Evolutionary conservation across 768 basidiomycete genomes (phyloP), one percentile per base, ranked within the genome.

Genomic region (Sarcomyxa edulis): DNA sequence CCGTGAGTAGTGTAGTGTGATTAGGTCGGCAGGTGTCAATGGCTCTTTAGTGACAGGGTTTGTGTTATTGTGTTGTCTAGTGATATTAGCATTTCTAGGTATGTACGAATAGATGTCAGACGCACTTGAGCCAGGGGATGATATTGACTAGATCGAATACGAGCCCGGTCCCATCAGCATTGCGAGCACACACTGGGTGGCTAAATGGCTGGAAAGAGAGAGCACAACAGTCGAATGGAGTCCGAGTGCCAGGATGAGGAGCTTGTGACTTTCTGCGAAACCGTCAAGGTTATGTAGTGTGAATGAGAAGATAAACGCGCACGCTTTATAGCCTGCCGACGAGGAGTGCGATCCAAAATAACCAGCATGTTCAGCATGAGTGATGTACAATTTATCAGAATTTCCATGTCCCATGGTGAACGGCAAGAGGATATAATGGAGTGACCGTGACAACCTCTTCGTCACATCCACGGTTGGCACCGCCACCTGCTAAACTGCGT

Each of bases 91-190:
- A 40, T 39, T 29, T 16, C 39, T 9, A 40, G 12, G 39, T 15
- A 21, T n/a, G 21, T 21, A 35, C 15, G 32, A 25, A 20, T 28
- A 11, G 39, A 39, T 32, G 18, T 21, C 9, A 23, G 22, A 68
- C 80, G 48, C 54, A 83, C 93, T 95, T 91, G 32, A 97, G 72
- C 84, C 92, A 96, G 21, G 92, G 90, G 32, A 96, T 84, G 51
- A 95, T 94, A 57, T 91, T 94, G 36, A 92, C 73, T 28, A 96
- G 65, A 48, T 95, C 93, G 54, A 91, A 95, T 6, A 95, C 92
- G 20, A 52, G 54, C 11, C 90, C 84, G 5, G 81, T 85, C 39
- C 88, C 81, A 54, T 94, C 88, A 12, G 71, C 56, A 50, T 93
- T 92, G 22, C 85, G 73, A 2, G 88, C 84, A 52, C 85, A 88